A percentile compares a stretch with the other conserved stretches of the same genome.
These are phyloP conservation scores for Lepidium campestre DNA, from an alignment of 441 rosid species.

Conservation along the genomic window DNA sequence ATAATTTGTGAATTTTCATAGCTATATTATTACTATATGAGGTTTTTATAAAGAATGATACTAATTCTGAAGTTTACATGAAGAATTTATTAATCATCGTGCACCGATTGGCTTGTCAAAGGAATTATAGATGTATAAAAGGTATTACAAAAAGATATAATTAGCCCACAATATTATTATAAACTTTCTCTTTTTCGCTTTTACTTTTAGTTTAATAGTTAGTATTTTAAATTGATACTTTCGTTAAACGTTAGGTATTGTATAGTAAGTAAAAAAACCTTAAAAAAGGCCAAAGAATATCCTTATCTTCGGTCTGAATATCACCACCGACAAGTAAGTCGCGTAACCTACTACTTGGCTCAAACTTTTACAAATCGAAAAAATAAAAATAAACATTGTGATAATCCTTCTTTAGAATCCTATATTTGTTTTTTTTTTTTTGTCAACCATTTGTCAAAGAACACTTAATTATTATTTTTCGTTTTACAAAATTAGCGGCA, in stretches of 20 bases:
- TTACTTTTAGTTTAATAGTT: background rate
- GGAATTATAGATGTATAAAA: background rate
- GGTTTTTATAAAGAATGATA: background rate
- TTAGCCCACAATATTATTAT: background rate
- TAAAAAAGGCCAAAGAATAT: constrained; percentile 27
- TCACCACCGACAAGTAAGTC: constrained; percentile 23
- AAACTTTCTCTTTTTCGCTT: background rate
- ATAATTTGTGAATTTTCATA: constrained; percentile 6
- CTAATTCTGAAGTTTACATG: background rate
- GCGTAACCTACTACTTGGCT: constrained; percentile 13
- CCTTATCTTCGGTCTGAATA: constrained; percentile 12
- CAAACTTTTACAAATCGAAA: background rate
- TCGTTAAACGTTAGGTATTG: constrained; percentile 9
- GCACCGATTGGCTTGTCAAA: background rate
- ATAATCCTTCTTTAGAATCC: background rate
- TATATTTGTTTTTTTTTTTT: background rate
- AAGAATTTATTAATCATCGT: background rate
- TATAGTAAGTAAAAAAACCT: constrained; percentile 13
- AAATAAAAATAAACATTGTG: background rate
- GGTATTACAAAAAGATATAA: background rate
- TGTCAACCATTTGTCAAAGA: background rate
- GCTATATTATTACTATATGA: background rate
- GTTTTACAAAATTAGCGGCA: constrained; percentile 20
- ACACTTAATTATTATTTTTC: background rate
- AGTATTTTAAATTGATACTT: constrained; percentile 7